A percentile compares a stretch with the other conserved stretches of the same genome.
Evolutionary conservation across 257 asterid species (phyloP).

Genomic region (Hygrophila difformis): DNA sequence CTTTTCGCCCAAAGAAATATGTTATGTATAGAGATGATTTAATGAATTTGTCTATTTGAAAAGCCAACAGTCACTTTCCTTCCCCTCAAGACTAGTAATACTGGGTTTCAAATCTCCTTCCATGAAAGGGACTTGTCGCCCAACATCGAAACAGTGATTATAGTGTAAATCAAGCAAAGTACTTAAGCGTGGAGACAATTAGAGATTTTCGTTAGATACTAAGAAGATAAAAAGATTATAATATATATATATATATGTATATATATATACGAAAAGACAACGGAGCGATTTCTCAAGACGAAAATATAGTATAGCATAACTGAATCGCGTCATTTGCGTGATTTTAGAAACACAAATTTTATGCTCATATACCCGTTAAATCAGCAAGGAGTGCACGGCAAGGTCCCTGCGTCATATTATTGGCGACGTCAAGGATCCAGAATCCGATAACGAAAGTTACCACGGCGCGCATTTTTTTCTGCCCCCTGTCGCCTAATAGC

Average conservation of each 20-base stretch:
- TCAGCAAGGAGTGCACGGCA: conserved; percentile 81
- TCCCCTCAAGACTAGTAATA: not conserved
- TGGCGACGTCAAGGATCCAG: conserved; percentile 75
- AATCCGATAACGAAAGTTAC: conserved; percentile 49
- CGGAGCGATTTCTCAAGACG: too few species aligned
- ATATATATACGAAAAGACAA: too few species aligned
- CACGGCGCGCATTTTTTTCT: conserved; percentile 36
- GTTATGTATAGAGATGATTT: too few species aligned
- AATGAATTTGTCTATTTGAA: too few species aligned
- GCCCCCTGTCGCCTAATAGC: conserved; percentile 50
- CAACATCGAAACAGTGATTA: not conserved
- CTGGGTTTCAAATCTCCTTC: not conserved
- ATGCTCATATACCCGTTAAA: conserved; percentile 42
- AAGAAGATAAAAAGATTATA: not conserved
- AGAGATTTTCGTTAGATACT: not conserved
- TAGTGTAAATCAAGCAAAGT: not conserved
- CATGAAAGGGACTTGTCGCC: not conserved
- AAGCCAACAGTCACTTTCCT: not conserved
- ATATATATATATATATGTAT: too few species aligned
- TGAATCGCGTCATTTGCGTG: too few species aligned
- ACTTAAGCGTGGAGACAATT: not conserved
- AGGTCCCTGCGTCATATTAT: conserved; percentile 77
- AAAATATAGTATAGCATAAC: too few species aligned
- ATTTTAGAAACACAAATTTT: too few species aligned
- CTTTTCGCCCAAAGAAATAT: not conserved